Evolutionary conservation across 2,329 filamentous ascomycete species (phyloP).

Genomic region (Fusarium marasasianum): DNA sequence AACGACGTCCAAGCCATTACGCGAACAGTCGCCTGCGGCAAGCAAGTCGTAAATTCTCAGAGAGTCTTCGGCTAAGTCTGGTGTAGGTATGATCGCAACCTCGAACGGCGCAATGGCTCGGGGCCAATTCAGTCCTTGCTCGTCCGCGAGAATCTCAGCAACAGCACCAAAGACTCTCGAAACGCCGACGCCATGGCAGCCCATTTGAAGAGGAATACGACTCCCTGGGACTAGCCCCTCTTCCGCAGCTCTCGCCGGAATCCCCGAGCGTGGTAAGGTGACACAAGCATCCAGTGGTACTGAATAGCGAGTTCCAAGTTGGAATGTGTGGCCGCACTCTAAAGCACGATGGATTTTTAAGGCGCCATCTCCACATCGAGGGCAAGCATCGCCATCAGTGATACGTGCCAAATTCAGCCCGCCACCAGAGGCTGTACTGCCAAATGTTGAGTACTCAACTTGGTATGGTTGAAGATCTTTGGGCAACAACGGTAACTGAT

Average conservation of each 20-base stretch:
- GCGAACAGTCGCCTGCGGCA: slow-evolving; percentile 25
- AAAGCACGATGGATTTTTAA: slow-evolving; percentile 78
- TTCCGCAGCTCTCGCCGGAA: slow-evolving; percentile 10
- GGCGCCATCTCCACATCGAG: slow-evolving; percentile 70
- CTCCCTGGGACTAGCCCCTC: slow-evolving; percentile 35
- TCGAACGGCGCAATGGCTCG: slow-evolving; percentile 86
- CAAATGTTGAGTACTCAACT: slow-evolving; percentile 35
- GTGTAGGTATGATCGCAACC: slow-evolving; percentile 69
- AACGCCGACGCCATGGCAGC: slow-evolving; percentile 94
- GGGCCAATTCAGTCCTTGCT: slow-evolving; percentile 87
- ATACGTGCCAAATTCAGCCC: slow-evolving; percentile 71
- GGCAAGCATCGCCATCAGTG: slow-evolving; percentile 75
- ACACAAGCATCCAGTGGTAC: slow-evolving; percentile 75
- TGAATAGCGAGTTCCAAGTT: slow-evolving; percentile 90
- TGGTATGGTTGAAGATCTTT: slow-evolving; percentile 9
- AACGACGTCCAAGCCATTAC: slow-evolving; percentile 65
- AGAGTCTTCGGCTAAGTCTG: slow-evolving; percentile 58
- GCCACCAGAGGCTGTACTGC: slow-evolving; percentile 49
- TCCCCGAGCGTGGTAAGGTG: slow-evolving; percentile 45
- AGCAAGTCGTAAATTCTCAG: slow-evolving; percentile 72
- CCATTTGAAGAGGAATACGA: slow-evolving; percentile 80
- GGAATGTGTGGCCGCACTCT: slow-evolving; percentile 94
- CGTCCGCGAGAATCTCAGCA: slow-evolving; percentile 77
- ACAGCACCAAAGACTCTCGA: slow-evolving; percentile 90
- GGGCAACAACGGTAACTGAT: slow-evolving; percentile 41